Evolutionary conservation across 1,284 basidiomycete species (phyloP), one percentile per base, ranked within the genome.

Genomic region (Cryptococcus maquisensis): DNA sequence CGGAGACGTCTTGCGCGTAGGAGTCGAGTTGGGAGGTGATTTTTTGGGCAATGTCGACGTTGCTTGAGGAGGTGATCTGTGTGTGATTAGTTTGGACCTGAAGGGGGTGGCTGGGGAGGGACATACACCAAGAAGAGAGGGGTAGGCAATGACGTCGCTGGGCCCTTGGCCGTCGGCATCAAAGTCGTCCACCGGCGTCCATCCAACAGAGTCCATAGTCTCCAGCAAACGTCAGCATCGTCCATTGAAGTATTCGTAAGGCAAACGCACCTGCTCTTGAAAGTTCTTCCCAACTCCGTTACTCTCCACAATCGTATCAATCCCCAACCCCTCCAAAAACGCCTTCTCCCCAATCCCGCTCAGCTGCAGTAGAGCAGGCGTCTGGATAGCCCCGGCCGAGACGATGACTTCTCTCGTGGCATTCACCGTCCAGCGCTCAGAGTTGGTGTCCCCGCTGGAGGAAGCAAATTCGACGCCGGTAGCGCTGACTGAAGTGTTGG

Each of bases 341-440:
- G 35, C 42, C 7, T 52, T 47, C 36, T 58, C 56, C 1, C 78
- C 79, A 24, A 80, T 73, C 21, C 79, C 79, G 3, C 68, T 72
- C 12, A 73, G 72, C 62, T 80, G 77, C 2, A 80, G 71, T 20
- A 80, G 63, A 16, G 72, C 60, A 0, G 79, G 79, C 1, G 74
- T 74, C 61, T 72, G 72, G 63, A 79, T 72, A 1, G 77, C 61
- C 0, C 79, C 79, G 0, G 77, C 66, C 1, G 78, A 71, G 12
- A 79, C 56, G 58, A 80, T 69, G 18, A 79, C 77, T 51, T 79
- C 78, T 28, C 55, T 64, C 7, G 55, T 52, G 7, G 77, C 78
- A 3, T 60, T 57, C 47, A 71, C 66, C 5, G 61, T 67, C 59
- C 69, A 73, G 1, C 63, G 60, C 2, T 51, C 49, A 2, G 55